phyloP scores from a whole-genome alignment of 139 green algal species.

The Micractinium sp. region DNA sequence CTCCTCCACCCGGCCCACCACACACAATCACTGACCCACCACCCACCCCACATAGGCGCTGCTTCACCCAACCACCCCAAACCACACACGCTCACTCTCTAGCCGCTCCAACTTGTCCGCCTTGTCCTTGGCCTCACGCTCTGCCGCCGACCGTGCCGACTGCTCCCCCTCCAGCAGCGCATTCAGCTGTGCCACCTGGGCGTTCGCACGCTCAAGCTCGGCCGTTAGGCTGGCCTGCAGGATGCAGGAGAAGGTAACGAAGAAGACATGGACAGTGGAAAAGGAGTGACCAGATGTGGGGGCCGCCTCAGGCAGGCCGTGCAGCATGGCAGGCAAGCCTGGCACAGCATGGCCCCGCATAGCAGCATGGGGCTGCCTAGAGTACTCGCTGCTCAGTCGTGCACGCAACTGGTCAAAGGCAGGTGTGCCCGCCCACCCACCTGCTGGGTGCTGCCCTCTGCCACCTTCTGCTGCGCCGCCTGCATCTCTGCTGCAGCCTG shows the following conservation, averaged over 20 bases:
- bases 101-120: slow-evolving; percentile 39
- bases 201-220: neutral
- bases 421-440: neutral
- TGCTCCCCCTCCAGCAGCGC: slow-evolving; percentile 35
- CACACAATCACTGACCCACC: no score
- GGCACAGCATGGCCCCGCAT: no score
- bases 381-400: neutral
- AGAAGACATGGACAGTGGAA: neutral
- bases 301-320: no score
- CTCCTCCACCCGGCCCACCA: no score
- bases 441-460: slow-evolving; percentile 13
- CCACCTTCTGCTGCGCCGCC: neutral
- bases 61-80: no score
- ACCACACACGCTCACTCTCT: slow-evolving; percentile 16
- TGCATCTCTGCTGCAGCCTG: slow-evolving; percentile 24
- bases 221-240: slow-evolving; percentile 2
- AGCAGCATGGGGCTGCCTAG: no score
- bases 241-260: neutral
- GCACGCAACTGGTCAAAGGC: no score
- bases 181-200: neutral
- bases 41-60: no score
- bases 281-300: neutral
- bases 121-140: slow-evolving; percentile 43
- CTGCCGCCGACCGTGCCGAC: neutral
- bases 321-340: no score